Evolutionary conservation across 169 alveolate genomes (phyloP).

Genomic region (Plasmodium berghei): DNA sequence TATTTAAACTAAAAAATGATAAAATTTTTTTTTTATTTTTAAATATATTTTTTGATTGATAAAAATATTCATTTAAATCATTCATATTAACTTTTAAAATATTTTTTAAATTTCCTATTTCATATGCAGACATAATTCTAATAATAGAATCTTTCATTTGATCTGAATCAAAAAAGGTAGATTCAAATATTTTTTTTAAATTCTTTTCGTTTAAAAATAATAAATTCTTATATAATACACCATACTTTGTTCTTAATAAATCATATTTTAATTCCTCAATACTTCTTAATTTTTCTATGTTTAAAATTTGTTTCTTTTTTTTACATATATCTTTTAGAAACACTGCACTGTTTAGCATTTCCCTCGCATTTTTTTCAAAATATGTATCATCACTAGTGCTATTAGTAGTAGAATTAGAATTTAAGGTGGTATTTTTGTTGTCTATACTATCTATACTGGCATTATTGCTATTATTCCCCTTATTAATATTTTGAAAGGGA

Average conservation of each 20-base stretch:
- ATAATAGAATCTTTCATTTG: constrained; percentile 60
- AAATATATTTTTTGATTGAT: constrained; percentile 30
- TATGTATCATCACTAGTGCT: constrained; percentile 17
- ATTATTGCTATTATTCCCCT: background rate
- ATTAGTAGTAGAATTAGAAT: background rate
- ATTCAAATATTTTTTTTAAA: constrained; percentile 64
- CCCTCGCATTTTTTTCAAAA: constrained; percentile 10
- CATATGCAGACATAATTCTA: constrained; percentile 63
- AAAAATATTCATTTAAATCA: constrained; percentile 43
- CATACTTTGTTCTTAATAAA: constrained; percentile 40
- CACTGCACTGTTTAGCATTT: constrained; percentile 8
- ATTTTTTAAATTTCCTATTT: constrained; percentile 39
- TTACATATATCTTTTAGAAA: constrained; percentile 41
- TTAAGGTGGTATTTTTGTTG: too few relatives aligned
- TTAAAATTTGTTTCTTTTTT: constrained; percentile 52
- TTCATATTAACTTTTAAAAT: constrained; percentile 47
- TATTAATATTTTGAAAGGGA: background rate
- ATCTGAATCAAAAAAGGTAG: constrained; percentile 63
- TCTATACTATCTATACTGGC: too few relatives aligned
- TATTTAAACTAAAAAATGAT: constrained; percentile 53
- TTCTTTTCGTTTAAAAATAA: constrained; percentile 49
- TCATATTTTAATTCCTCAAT: constrained; percentile 51
- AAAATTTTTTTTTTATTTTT: constrained; percentile 33
- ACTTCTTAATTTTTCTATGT: constrained; percentile 63
- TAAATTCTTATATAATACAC: constrained; percentile 26